Percentiles rank a stretch among this genome's conserved stretches.
phyloP scores from a whole-genome alignment of 345 rosid species.

The Pelargonium nanum region DNA sequence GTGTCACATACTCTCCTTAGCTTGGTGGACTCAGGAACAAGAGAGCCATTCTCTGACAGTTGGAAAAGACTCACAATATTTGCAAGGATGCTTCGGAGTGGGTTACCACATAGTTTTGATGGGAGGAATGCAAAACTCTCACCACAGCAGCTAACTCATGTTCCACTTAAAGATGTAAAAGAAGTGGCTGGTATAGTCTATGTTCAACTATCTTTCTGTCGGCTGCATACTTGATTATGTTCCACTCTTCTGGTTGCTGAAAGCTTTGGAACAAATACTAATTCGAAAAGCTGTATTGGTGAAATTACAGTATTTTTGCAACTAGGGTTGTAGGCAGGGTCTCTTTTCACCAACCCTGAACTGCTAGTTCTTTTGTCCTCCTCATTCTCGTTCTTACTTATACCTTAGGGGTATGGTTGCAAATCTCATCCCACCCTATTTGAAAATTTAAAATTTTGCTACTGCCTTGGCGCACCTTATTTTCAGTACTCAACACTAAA shows the following conservation, averaged over 20 bases:
- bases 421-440: too few relatives aligned
- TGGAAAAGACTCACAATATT: conserved; percentile 50
- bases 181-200: conserved; percentile 25
- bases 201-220: neutral
- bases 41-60: conserved; percentile 55
- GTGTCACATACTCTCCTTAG: conserved; percentile 94
- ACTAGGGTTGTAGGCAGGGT: too few relatives aligned
- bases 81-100: conserved; percentile 82
- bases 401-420: too few relatives aligned
- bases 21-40: conserved; percentile 67
- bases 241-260: neutral
- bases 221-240: neutral
- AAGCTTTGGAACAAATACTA: neutral
- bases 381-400: too few relatives aligned
- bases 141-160: conserved; percentile 26
- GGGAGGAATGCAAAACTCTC: conserved; percentile 49
- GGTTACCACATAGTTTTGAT: conserved; percentile 57
- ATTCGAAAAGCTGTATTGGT: too few relatives aligned
- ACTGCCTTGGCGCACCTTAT: too few relatives aligned
- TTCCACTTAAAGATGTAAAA: conserved; percentile 35
- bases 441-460: too few relatives aligned
- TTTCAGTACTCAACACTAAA: too few relatives aligned
- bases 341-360: too few relatives aligned
- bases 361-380: too few relatives aligned
- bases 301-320: too few relatives aligned